Percentiles rank a stretch among this genome's conserved stretches.
Evolutionary conservation across 768 basidiomycete species (phyloP).

Genomic region (Gloeostereum incarnatum): DNA sequence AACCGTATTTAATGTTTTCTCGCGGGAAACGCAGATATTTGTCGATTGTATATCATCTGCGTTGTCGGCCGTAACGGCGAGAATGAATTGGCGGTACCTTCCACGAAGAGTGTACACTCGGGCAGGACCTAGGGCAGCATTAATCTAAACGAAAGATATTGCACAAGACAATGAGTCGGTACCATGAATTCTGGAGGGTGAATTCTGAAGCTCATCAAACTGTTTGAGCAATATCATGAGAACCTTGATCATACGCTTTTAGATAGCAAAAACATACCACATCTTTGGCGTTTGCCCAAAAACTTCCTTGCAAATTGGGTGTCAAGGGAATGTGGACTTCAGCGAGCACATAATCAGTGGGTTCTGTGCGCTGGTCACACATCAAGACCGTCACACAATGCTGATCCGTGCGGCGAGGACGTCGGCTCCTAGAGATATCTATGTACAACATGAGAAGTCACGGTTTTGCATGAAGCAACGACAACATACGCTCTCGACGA

Average conservation of each 20-base stretch:
- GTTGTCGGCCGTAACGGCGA: conserved; percentile 49
- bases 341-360: conserved; percentile 47
- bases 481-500: too few species aligned
- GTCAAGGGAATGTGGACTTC: conserved; percentile 58
- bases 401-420: too few species aligned
- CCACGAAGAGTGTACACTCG: conserved; percentile 59
- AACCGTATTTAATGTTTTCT: conserved; percentile 46
- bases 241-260: too few species aligned
- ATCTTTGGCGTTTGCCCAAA: conserved; percentile 65
- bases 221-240: conserved; percentile 10
- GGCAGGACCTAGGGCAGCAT: conserved; percentile 49
- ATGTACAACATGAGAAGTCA: too few species aligned
- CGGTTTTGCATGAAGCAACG: too few species aligned
- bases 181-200: conserved; percentile 69
- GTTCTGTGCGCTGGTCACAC: conserved; percentile 46
- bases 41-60: conserved; percentile 39
- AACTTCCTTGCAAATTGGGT: conserved; percentile 40
- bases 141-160: too few species aligned
- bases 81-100: conserved; percentile 59
- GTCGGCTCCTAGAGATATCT: too few species aligned
- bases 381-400: conserved; percentile 64
- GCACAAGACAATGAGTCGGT: too few species aligned
- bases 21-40: conserved; percentile 45
- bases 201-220: conserved; percentile 45
- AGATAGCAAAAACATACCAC: conserved; percentile 26